Percentiles rank a stretch among this genome's conserved stretches.
These are phyloP conservation scores for Phytopythium montanum DNA, from an alignment of 352 stramenopile genomes.

Conservation along the genomic window DNA sequence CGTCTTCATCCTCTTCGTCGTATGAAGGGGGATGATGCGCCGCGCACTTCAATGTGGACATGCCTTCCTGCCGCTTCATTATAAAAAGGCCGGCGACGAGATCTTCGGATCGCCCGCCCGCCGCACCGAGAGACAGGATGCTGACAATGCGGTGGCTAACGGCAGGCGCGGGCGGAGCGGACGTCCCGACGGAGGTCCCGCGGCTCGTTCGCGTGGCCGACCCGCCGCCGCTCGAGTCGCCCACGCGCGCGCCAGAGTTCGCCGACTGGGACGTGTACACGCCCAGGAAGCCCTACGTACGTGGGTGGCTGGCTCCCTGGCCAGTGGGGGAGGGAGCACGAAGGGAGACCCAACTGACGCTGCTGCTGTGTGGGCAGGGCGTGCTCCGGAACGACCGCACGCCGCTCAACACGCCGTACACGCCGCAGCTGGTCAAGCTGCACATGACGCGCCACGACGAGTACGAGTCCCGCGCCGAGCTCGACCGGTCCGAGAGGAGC, in stretches of 20 bases:
- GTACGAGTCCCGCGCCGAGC: constrained; percentile 34
- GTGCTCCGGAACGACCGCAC: constrained; percentile 69
- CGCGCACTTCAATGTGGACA: constrained; percentile 2
- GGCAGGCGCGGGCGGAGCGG: neutral
- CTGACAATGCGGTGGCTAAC: neutral
- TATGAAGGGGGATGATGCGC: neutral
- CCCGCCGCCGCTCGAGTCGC: neutral
- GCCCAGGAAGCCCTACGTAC: constrained; percentile 29
- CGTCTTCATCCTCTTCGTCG: neutral
- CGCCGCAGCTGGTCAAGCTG: constrained; percentile 81
- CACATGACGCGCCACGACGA: constrained; percentile 65
- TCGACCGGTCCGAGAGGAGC: constrained; percentile 16
- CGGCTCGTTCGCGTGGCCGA: constrained; percentile 15
- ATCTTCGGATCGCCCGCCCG: too few species aligned
- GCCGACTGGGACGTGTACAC: constrained; percentile 56
- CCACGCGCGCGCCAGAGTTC: constrained; percentile 20
- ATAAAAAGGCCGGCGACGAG: neutral
- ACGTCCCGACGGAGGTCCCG: constrained; percentile 13
- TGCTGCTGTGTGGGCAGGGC: constrained; percentile 20
- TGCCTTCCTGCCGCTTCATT: neutral
- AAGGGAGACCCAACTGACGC: neutral
- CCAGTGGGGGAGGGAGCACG: too few species aligned
- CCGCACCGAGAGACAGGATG: neutral
- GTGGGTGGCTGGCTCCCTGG: too few species aligned
- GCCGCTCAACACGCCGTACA: constrained; percentile 81